Evolutionary conservation across 1,284 basidiomycete species (phyloP), one percentile per base, ranked within the genome.

Genomic region (Moesziomyces sp.): DNA sequence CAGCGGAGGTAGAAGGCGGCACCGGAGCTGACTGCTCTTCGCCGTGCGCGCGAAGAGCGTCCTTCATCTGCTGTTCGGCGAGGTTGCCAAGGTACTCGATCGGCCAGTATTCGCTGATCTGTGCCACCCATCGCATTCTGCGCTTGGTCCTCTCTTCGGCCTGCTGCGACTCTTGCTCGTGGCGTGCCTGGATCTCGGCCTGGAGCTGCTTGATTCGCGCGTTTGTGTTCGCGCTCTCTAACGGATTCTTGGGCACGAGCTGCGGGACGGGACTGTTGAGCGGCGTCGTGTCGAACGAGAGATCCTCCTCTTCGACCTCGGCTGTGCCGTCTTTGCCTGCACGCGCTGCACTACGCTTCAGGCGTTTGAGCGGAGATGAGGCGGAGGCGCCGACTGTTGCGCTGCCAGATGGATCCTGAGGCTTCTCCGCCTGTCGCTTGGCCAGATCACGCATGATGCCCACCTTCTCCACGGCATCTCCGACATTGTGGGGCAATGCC

Each of bases 221-320:
- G 23, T 26, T 61, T 8, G 58, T 38, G 0, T 46, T 53, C n/a
- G 30, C 40, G 9, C 55, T 46, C 23, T 71, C 68, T 24, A 69
- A 35, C 3, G 68, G 71, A 21, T 73, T 68, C 43, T 48, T 58
- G 45, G 64, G 58, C 10, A 77, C 76, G 21, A 78, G 87, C 68
- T 91, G 88, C 0, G 90, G 88, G 0, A 96, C 93, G 0, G 94
- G 94, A 35, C 87, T 85, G 80, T 97, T 97, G 28, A 94, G 90
- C 30, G 79, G 79, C 23, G 68, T 76, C 1, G 66, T 62, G 51
- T 81, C 79, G 45, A 77, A 80, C 4, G 69, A 67, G 7, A 75
- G 61, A 51, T 81, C 79, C 18, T 81, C 79, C 54, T 81, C 79
- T 34, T 78, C 68, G 9, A 77, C 54, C 19, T 79, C 70, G 24